Base-by-base conservation (phyloP, 1,284 basidiomycete species). In the Meira nashicola region DNA sequence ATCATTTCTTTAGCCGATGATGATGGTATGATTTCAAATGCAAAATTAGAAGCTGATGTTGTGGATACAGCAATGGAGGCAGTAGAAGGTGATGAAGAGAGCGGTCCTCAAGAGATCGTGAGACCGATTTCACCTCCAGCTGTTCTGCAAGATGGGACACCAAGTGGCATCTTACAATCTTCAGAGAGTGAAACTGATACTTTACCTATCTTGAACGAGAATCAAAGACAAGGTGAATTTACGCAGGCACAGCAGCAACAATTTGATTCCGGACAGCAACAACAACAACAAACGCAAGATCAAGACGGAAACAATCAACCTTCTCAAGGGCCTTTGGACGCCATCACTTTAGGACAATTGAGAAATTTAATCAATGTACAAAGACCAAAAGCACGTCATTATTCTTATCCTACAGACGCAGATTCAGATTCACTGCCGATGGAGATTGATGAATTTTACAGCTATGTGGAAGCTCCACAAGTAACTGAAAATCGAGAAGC, bases 361-460 rank as follows among this genome's bases (percentile, higher is more conserved):
- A 67, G 67, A 39, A 59, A 68, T 52, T 55, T 71, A 39, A 64
- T 71, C 38, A 58, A 63, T 43, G 54, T 54, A 54, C 58, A 65
- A 47, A 71, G 61, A 56, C 68, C 64, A 19, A 47, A 52, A 54
- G 15, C 57, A 5, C 44, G 25, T 2, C 55, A 68, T 39, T 74
- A 71, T 39, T 66, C 67, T 33, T 77, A 73, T 41, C 65, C 74
- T 17, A 60, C 72, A 10, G 58, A 76, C 23, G 76, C 78, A 28
- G 94, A 98, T 77, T 90, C 94, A 72, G 92, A 97, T 79, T 90
- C 89, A 15, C 86, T 96, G 47, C 87, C 93, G 83, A 89, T 90
- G 71, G 95, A 97, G 79, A 88, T 99, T 49, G 90, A 97, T 66
- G 95, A 98, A 80, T 97, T 98, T 81, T 98, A 95, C 80, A 92